A percentile compares a stretch with the other conserved stretches of the same genome.
These are phyloP conservation scores for Emiliania huxleyi DNA, from an alignment of 78 protist species.

Conservation along the genomic window DNA sequence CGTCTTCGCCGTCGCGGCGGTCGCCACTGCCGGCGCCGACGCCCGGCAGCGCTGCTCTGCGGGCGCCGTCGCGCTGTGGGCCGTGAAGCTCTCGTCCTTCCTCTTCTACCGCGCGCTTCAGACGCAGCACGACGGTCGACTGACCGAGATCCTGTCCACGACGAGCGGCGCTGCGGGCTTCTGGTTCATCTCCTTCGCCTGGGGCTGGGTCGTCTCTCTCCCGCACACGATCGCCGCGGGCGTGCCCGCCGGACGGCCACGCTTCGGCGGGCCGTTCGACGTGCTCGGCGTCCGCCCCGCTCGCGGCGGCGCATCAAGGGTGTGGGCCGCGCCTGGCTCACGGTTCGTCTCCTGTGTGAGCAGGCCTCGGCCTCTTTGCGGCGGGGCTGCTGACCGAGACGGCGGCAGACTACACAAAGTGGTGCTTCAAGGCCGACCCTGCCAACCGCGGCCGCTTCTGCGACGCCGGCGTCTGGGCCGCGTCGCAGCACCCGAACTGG, in stretches of 20 bases:
- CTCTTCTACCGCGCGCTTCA: not conserved
- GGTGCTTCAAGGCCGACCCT: not conserved
- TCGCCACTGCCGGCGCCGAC: not conserved
- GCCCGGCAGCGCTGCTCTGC: not conserved
- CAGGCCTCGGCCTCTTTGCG: not conserved
- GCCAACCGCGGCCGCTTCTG: not conserved
- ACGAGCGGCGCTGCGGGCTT: not conserved
- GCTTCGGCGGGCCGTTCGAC: not conserved
- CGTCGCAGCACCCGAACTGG: not conserved
- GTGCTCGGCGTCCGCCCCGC: no score
- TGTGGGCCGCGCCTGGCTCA: no score
- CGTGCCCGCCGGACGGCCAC: not conserved
- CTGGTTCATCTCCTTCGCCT: not conserved
- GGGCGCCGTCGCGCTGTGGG: not conserved
- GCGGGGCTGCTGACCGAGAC: not conserved
- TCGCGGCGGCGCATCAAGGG: not conserved
- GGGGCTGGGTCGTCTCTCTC: not conserved
- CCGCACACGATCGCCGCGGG: not conserved
- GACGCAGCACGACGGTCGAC: not conserved
- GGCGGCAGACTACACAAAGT: not conserved
- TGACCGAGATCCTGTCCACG: not conserved
- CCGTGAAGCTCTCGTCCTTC: not conserved
- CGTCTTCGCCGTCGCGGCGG: not conserved
- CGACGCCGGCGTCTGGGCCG: not conserved
- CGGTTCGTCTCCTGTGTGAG: not conserved